Base-by-base conservation (phyloP, 208 protist genomes). In the Herpetomonas muscarum region DNA sequence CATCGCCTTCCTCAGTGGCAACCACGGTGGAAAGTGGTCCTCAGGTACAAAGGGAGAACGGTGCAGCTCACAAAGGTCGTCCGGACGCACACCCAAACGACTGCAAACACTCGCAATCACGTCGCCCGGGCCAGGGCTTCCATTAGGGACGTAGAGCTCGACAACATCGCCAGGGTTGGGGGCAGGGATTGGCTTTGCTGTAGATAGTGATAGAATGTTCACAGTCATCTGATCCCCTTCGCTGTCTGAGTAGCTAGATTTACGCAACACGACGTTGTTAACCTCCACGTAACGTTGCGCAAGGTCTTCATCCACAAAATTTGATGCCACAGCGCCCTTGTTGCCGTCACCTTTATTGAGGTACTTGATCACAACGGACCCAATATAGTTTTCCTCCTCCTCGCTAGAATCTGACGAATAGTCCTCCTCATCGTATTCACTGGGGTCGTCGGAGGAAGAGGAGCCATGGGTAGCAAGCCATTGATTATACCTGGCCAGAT, bases 41-140 rank as follows among this genome's bases (percentile, higher is more conserved):
- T 86, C 69, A 1, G 85, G 79, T 0, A 94, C 88, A 71, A 92
- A 92, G 3, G 88, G 79, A 19, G 85, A 92, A 26, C 75, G 74
- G 39, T 81, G 74, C 28, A 94, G 64, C 53, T 88, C 75, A 55
- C 81, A 90, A 59, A 67, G 74, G 19, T 64, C 53, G 30, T 69
- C 64, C 7, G 84, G 78, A 36, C 72, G 48, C 15, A 94, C 53
- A 3, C 50, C 50, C 17, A 94, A 67, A 3, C 64, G 58, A 17
- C 44, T 51, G 64, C 88, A 94, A 2, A 94, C 45, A n/a, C 71
- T 51, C 25, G 59, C 62, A 36, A 94, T 80, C 36, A 73, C 42
- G 68, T 89, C 73, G 9, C 45, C 59, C 7, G 21, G 29, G 6
- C 22, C 55, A 19, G 19, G 6, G n/a, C 17, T 12, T 10, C 55